Conservation (phyloP, 352 stramenopile species). For the Pythium brassicae region DNA sequence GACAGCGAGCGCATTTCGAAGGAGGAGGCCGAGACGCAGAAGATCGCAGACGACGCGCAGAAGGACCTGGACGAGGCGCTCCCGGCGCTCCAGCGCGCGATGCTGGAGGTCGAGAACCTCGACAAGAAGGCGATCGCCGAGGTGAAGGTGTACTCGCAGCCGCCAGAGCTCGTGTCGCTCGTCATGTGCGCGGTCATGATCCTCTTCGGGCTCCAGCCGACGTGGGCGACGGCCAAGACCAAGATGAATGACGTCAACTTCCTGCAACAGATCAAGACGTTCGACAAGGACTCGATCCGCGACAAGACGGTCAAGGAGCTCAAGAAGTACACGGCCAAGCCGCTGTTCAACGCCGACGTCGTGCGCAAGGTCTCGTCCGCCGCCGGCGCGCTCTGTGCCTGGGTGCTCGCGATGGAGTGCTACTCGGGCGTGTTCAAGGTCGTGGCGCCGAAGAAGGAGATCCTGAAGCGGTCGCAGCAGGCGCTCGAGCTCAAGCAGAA, state of each 20-base stretch:
- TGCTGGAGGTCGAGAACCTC: conserved; percentile 93
- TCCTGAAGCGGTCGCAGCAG: conserved; percentile 84
- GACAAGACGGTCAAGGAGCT: conserved; percentile 92
- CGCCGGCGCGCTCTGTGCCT: conserved; percentile 87
- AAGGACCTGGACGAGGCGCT: conserved; percentile 94
- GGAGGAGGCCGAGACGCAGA: conserved; percentile 91
- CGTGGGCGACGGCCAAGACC: conserved; percentile 92
- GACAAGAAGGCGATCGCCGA: conserved; percentile 95
- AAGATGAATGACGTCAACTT: conserved; percentile 94
- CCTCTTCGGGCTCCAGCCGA: conserved; percentile 90
- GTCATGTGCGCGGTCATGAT: conserved; percentile 96
- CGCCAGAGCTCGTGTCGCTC: conserved; percentile 88
- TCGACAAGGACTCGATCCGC: conserved; percentile 95
- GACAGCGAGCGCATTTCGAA: conserved; percentile 89
- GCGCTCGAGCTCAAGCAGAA: conserved; percentile 85
- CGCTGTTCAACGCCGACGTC: conserved; percentile 83
- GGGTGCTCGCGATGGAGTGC: conserved; percentile 90
- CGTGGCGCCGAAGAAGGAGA: conserved; percentile 88
- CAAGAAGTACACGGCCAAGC: conserved; percentile 92
- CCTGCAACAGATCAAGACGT: conserved; percentile 92
- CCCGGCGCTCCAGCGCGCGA: conserved; percentile 89
- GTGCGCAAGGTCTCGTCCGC: conserved; percentile 88
- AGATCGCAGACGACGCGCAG: conserved; percentile 93
- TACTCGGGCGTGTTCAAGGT: conserved; percentile 87
- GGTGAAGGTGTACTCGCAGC: conserved; percentile 94